Percentiles rank a stretch among this genome's conserved stretches.
phyloP scores from a whole-genome alignment of 257 asterid species.

The Lavandula angustifolia region DNA sequence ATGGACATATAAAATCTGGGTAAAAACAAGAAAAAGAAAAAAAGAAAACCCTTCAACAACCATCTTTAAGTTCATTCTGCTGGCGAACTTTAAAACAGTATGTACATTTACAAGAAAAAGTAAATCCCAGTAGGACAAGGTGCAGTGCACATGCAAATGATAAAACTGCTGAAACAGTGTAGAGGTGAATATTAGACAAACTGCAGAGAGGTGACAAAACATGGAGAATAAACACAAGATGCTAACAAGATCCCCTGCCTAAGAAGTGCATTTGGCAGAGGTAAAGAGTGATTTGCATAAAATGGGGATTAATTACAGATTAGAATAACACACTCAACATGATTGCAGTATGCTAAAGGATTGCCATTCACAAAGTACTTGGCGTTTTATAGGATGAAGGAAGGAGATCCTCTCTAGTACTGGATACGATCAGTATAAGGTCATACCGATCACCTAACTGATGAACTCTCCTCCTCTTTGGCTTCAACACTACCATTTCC shows the following conservation, averaged over 20 bases:
- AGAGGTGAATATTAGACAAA: slow-evolving; percentile 3
- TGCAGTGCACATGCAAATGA: background rate
- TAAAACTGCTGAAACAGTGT: slow-evolving; percentile 1
- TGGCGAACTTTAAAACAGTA: slow-evolving; percentile 7
- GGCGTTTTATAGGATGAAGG: slow-evolving; percentile 2
- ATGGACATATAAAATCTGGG: background rate
- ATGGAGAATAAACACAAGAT: slow-evolving; percentile 20
- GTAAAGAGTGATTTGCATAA: slow-evolving; percentile 4
- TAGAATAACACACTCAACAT: slow-evolving; percentile 13
- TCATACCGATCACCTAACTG: slow-evolving; percentile 43
- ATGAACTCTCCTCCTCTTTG: slow-evolving; percentile 52
- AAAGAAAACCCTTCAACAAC: background rate
- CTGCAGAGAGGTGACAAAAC: slow-evolving; percentile 24
- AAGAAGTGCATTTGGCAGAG: background rate
- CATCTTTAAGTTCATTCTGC: background rate
- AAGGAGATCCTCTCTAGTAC: slow-evolving; percentile 3
- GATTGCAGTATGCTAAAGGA: slow-evolving; percentile 24
- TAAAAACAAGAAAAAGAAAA: too few relatives aligned
- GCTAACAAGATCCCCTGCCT: slow-evolving; percentile 7
- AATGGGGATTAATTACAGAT: slow-evolving; percentile 19
- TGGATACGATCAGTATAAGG: slow-evolving; percentile 18
- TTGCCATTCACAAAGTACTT: background rate
- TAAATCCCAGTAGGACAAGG: background rate
- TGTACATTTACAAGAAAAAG: background rate
- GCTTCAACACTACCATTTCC: slow-evolving; percentile 39